Evolutionary conservation across 129 eudicot genomes (phyloP).

Genomic region (Artemisia argyi): DNA sequence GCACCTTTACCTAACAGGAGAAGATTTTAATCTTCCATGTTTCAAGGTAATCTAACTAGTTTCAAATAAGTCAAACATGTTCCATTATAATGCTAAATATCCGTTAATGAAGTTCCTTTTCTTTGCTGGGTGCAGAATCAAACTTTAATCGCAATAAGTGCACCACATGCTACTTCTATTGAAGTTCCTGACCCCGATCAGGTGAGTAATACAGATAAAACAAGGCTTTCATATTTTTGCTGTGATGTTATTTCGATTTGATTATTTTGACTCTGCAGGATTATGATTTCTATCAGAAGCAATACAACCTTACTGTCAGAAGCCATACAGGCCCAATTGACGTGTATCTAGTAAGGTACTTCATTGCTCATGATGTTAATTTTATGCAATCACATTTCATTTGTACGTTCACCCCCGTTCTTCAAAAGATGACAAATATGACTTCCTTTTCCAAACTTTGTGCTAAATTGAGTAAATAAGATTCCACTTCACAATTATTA

Average conservation of each 20-base stretch:
- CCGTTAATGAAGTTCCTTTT: not conserved
- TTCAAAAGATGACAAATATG: not conserved
- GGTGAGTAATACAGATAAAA: conserved; percentile 42
- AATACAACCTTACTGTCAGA: conserved; percentile 55
- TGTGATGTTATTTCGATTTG: not conserved
- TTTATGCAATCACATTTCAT: not conserved
- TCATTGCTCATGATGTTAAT: conserved; percentile 6
- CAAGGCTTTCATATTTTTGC: not conserved
- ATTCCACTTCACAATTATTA: not conserved
- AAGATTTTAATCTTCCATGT: conserved; percentile 66
- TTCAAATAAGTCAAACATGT: not conserved
- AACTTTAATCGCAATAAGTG: conserved; percentile 61
- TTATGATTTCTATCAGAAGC: conserved; percentile 37
- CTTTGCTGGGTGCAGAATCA: conserved; percentile 42
- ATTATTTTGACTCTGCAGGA: conserved; percentile 44
- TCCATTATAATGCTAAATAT: not conserved
- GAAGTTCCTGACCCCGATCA: conserved; percentile 87
- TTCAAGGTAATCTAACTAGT: conserved; percentile 45
- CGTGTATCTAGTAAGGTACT: conserved; percentile 65
- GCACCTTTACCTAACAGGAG: conserved; percentile 55
- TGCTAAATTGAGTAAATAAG: not conserved
- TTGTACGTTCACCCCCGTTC: not conserved
- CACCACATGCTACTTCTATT: conserved; percentile 67
- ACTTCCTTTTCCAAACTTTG: not conserved
- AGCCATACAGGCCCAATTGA: conserved; percentile 72